Evolutionary conservation across 306 rosid species (phyloP).

Genomic region (Sophora flavescens): DNA sequence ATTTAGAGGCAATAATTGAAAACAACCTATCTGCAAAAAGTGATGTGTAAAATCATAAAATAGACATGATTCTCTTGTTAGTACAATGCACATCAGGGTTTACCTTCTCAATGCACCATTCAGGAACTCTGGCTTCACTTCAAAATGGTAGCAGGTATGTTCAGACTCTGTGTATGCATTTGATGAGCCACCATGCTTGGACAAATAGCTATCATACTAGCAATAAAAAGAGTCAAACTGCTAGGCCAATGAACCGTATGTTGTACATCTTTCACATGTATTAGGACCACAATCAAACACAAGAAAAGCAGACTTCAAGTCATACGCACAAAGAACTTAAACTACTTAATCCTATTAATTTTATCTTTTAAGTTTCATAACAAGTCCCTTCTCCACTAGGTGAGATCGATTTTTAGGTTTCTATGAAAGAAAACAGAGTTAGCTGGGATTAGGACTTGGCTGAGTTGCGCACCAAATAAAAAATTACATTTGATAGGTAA

Average conservation of each 20-base stretch:
- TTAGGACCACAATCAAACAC: conserved; percentile 19
- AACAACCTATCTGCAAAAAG: conserved; percentile 38
- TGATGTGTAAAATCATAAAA: conserved; percentile 32
- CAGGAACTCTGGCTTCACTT: conserved; percentile 87
- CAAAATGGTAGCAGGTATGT: conserved; percentile 98
- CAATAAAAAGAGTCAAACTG: conserved; percentile 57
- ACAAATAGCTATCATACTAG: conserved; percentile 97
- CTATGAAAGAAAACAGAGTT: not conserved
- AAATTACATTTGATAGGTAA: conserved; percentile 23
- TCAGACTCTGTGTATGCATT: conserved; percentile 95
- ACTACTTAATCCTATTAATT: conserved; percentile 26
- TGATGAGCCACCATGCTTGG: conserved; percentile 97
- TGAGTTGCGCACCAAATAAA: conserved; percentile 16
- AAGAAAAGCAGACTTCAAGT: conserved; percentile 19
- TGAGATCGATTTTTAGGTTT: not conserved
- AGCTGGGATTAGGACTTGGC: conserved; percentile 9
- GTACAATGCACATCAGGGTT: conserved; percentile 40
- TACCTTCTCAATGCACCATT: conserved; percentile 93
- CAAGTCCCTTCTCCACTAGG: too few relatives aligned
- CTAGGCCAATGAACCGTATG: conserved; percentile 42
- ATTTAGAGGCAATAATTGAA: conserved; percentile 39
- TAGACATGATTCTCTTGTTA: conserved; percentile 21
- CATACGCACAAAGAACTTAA: conserved; percentile 34
- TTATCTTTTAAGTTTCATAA: not conserved
- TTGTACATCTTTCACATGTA: conserved; percentile 35